Conservation (phyloP, 805 yeast genomes). For the Wickerhamomyces rabaulensis region DNA sequence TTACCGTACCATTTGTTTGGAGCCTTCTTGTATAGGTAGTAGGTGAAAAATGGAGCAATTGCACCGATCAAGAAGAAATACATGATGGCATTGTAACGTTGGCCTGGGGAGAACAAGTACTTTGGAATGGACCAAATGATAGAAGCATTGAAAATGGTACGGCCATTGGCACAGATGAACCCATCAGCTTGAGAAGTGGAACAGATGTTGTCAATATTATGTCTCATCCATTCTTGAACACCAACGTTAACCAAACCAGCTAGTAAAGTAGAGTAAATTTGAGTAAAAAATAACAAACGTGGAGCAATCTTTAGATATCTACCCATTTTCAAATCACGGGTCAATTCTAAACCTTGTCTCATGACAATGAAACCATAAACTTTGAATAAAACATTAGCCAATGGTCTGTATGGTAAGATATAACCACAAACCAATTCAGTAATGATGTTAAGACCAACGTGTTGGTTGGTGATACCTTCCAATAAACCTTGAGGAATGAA, state of each 20-base stretch:
- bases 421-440: slow-evolving; percentile 59
- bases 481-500: slow-evolving; percentile 54
- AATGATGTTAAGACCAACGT: slow-evolving; percentile 54
- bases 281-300: slow-evolving; percentile 44
- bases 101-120: slow-evolving; percentile 40
- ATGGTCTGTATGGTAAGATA: slow-evolving; percentile 47
- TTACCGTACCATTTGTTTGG: slow-evolving; percentile 30
- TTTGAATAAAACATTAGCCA: slow-evolving; percentile 52
- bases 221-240: slow-evolving; percentile 37
- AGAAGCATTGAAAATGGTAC: slow-evolving; percentile 45
- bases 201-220: slow-evolving; percentile 34
- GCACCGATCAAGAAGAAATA: slow-evolving; percentile 53
- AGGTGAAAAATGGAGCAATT: slow-evolving; percentile 33
- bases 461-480: slow-evolving; percentile 50
- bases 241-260: slow-evolving; percentile 34
- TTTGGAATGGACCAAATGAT: slow-evolving; percentile 50
- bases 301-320: slow-evolving; percentile 58
- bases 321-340: slow-evolving; percentile 49
- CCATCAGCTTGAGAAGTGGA: slow-evolving; percentile 33
- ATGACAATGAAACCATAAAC: slow-evolving; percentile 49
- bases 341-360: slow-evolving; percentile 48
- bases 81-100: slow-evolving; percentile 48
- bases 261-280: slow-evolving; percentile 34
- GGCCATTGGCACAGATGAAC: slow-evolving; percentile 38
- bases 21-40: slow-evolving; percentile 22